Conservation (phyloP, 495 filamentous ascomycete genomes). For the Podospora didyma region DNA sequence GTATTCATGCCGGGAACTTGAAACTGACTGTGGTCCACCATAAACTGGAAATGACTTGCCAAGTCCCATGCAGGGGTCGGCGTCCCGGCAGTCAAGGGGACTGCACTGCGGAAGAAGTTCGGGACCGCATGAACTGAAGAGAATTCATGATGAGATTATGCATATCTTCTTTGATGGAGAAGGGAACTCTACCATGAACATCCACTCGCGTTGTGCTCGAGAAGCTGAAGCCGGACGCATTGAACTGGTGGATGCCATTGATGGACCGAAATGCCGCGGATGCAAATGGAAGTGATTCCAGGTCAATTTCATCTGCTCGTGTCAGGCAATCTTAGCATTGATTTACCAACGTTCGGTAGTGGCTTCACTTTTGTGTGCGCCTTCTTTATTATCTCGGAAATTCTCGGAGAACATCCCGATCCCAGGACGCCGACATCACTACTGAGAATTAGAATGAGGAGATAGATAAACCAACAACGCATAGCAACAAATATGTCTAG, state of each 20-base stretch:
- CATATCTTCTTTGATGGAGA: not conserved
- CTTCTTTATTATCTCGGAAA: no score
- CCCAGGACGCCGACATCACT: no score
- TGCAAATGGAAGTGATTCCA: slow-evolving; percentile 8
- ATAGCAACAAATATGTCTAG: no score
- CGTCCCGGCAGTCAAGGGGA: not conserved
- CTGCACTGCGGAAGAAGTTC: not conserved
- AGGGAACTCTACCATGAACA: not conserved
- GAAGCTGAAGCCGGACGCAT: not conserved
- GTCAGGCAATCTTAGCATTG: no score
- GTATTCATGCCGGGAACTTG: no score
- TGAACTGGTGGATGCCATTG: slow-evolving; percentile 1
- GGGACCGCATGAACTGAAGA: not conserved
- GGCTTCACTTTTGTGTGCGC: no score
- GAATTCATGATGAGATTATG: not conserved
- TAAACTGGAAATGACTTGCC: not conserved
- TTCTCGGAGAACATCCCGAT: no score
- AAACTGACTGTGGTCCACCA: not conserved
- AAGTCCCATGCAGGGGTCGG: slow-evolving; percentile 5
- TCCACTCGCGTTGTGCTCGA: not conserved
- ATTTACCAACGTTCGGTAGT: no score
- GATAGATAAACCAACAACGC: no score
- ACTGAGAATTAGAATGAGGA: no score
- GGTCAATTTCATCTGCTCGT: not conserved
- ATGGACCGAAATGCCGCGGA: slow-evolving; percentile 5